Conservation (phyloP, 1,139 yeast species). For the Geotrichum carabidarum region DNA sequence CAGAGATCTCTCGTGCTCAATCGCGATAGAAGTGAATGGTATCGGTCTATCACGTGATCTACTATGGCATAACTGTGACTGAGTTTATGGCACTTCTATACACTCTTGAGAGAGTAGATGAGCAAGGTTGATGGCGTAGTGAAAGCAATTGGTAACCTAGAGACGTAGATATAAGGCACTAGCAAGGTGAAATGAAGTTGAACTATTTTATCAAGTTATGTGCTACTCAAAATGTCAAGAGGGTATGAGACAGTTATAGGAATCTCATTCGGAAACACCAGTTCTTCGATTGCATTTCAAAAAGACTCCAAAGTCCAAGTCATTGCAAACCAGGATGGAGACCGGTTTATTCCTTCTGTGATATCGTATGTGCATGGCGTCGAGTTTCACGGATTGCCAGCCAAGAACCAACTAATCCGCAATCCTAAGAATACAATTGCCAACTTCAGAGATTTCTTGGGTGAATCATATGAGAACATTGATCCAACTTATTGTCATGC, state of each 20-base stretch:
- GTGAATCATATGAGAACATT: conserved; percentile 63
- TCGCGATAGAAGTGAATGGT: too few relatives aligned
- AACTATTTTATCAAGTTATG: not conserved
- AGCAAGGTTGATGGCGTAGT: not conserved
- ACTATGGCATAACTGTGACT: too few relatives aligned
- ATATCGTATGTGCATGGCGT: conserved; percentile 91
- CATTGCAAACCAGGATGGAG: conserved; percentile 98
- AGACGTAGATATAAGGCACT: not conserved
- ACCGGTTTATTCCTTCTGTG: conserved; percentile 91
- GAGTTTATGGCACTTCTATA: too few relatives aligned
- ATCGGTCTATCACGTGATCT: too few relatives aligned
- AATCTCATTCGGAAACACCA: conserved; percentile 91
- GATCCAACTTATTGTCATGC: conserved; percentile 56
- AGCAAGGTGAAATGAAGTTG: not conserved
- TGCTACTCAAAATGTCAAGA: conserved; percentile 33
- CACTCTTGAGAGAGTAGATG: too few relatives aligned
- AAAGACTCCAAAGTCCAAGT: conserved; percentile 91
- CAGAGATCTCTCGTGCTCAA: not conserved
- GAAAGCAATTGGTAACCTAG: not conserved
- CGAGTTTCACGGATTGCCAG: conserved; percentile 97
- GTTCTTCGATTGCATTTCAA: conserved; percentile 91
- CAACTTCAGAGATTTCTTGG: conserved; percentile 91
- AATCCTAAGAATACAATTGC: conserved; percentile 81
- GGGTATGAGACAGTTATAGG: conserved; percentile 63
- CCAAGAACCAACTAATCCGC: conserved; percentile 85